Conservation (phyloP, 2,329 filamentous ascomycete species). For the Nigrospora osmanthi region DNA sequence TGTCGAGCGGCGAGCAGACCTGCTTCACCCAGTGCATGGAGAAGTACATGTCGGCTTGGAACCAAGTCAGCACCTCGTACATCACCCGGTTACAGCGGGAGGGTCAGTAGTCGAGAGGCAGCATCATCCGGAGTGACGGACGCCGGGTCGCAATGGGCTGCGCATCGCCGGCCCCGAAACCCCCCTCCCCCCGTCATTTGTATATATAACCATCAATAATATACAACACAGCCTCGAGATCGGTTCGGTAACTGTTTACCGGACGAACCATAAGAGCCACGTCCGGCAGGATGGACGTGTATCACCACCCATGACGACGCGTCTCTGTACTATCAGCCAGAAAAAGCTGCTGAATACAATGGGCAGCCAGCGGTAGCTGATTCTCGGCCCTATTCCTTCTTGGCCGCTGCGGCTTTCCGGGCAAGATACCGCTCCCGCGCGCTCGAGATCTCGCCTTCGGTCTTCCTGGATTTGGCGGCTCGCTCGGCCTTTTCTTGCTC, state of each 20-base stretch:
- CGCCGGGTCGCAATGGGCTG: no score
- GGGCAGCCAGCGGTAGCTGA: not conserved
- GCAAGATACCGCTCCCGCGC: slow-evolving; percentile 75
- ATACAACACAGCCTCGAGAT: no score
- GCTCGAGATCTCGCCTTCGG: slow-evolving; percentile 64
- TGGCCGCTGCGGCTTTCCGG: slow-evolving; percentile 67
- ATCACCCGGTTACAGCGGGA: slow-evolving; percentile 56
- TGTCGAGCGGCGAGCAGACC: slow-evolving; percentile 60
- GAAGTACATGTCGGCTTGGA: slow-evolving; percentile 79
- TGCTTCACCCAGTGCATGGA: slow-evolving; percentile 76
- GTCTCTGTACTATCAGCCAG: no score
- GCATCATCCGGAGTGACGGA: no score
- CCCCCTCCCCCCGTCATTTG: no score
- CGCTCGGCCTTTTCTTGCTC: slow-evolving; percentile 53
- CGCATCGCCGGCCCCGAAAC: no score
- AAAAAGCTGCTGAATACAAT: no score
- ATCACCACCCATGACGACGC: no score
- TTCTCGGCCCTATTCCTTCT: slow-evolving; percentile 29
- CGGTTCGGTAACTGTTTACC: no score
- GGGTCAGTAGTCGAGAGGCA: not conserved
- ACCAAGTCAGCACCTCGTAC: slow-evolving; percentile 62
- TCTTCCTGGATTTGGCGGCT: slow-evolving; percentile 70
- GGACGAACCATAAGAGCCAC: no score
- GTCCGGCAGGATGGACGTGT: no score
- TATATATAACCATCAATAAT: no score